A percentile compares a stretch with the other conserved stretches of the same genome.
phyloP scores from a whole-genome alignment of 2,329 filamentous ascomycete genomes.

The Tolypocladium pustulatum region DNA sequence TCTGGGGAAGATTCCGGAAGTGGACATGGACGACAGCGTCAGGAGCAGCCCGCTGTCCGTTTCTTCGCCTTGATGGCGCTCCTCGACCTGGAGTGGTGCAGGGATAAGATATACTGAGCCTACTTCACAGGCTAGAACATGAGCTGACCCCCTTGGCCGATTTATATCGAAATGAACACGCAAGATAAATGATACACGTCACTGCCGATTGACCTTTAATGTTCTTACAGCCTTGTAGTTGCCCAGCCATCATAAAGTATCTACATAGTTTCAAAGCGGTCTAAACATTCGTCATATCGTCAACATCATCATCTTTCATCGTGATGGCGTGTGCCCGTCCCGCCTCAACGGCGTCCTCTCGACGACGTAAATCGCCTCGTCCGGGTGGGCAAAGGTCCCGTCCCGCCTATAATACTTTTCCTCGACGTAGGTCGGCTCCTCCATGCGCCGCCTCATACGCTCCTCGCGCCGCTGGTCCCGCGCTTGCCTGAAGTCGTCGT shows the following conservation, averaged over 20 bases:
- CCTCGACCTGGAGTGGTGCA: too few species aligned
- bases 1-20: slow-evolving; percentile 9
- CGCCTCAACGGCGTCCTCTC: neutral
- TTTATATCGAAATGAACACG: neutral
- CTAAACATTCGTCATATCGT: neutral
- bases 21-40: slow-evolving; percentile 2
- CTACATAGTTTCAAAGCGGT: neutral
- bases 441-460: slow-evolving; percentile 6
- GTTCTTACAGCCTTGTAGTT: neutral
- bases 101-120: neutral
- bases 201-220: neutral
- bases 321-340: neutral
- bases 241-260: neutral
- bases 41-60: slow-evolving; percentile 3
- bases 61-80: slow-evolving; percentile 1
- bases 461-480: slow-evolving; percentile 4
- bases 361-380: slow-evolving; percentile 1
- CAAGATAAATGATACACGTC: neutral
- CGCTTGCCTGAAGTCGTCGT: neutral
- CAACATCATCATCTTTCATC: neutral
- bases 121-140: neutral
- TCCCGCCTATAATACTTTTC: slow-evolving; percentile 11
- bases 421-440: slow-evolving; percentile 5
- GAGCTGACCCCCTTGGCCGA: too few species aligned
- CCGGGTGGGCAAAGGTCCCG: slow-evolving; percentile 4